Evolutionary conservation across 2,329 filamentous ascomycete species (phyloP).

Genomic region (Achaetomium macrosporum): DNA sequence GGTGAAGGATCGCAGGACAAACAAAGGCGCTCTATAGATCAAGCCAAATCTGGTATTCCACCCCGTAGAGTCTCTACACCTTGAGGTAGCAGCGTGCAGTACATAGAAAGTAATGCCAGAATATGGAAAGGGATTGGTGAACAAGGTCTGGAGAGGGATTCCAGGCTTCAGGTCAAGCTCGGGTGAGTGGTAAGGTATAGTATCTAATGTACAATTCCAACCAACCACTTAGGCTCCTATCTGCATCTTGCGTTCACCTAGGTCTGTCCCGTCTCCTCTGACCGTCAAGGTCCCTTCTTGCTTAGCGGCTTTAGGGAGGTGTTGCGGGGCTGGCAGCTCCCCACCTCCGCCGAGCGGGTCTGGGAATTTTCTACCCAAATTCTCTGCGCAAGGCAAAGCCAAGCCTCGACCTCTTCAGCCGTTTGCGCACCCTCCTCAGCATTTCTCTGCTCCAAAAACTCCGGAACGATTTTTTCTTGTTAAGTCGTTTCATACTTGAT

Average conservation of each 20-base stretch:
- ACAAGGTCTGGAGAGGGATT: too few relatives aligned
- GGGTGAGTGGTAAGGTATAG: background rate
- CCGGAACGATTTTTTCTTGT: slow-evolving; percentile 4
- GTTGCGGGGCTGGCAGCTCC: slow-evolving; percentile 20
- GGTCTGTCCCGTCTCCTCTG: background rate
- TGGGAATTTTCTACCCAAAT: slow-evolving; percentile 24
- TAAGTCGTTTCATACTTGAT: background rate
- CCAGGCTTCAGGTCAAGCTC: too few relatives aligned
- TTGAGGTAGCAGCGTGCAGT: too few relatives aligned
- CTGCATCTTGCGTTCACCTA: background rate
- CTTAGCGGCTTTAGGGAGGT: slow-evolving; percentile 7
- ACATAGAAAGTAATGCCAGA: too few relatives aligned
- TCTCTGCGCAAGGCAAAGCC: slow-evolving; percentile 20
- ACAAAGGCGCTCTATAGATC: too few relatives aligned
- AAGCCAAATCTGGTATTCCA: too few relatives aligned
- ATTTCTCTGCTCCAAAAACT: background rate
- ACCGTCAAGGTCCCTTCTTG: slow-evolving; percentile 5
- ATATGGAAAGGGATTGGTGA: too few relatives aligned
- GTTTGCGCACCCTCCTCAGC: background rate
- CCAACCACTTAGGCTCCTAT: background rate
- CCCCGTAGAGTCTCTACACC: too few relatives aligned
- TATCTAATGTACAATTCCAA: background rate
- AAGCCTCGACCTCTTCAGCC: slow-evolving; percentile 10
- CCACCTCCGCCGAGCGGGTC: slow-evolving; percentile 20
- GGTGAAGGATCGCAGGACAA: too few relatives aligned